phyloP scores from a whole-genome alignment of 768 basidiomycete genomes.

The Tubosaeta sp. region DNA sequence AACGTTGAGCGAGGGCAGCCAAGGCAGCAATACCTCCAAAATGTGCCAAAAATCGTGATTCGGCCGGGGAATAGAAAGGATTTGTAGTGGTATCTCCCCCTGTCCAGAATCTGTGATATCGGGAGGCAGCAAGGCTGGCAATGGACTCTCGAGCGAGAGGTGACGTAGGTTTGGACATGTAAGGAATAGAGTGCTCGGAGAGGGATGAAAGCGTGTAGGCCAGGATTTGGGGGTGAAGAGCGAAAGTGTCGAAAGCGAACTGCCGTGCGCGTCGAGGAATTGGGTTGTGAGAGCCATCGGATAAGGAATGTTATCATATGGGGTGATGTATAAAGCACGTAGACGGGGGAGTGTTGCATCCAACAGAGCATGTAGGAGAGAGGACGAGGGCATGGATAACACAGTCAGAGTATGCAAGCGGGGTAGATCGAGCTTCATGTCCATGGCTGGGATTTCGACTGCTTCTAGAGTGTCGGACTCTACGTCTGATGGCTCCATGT shows the following conservation, averaged over 20 bases:
- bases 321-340: constrained; percentile 62
- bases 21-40: constrained; percentile 52
- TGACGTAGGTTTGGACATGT: constrained; percentile 57
- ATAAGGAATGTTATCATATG: constrained; percentile 64
- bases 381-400: constrained; percentile 63
- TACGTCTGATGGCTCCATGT: constrained; percentile 50
- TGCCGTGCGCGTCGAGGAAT: constrained; percentile 60
- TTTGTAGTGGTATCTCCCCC: constrained; percentile 41
- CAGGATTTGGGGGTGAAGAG: constrained; percentile 68
- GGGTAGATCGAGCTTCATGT: constrained; percentile 47
- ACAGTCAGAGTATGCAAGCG: constrained; percentile 57
- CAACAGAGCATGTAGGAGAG: constrained; percentile 57
- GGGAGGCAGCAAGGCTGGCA: constrained; percentile 46
- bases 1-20: constrained; percentile 51
- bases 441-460: constrained; percentile 21
- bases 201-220: constrained; percentile 57
- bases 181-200: constrained; percentile 44
- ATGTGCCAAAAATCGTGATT: constrained; percentile 51
- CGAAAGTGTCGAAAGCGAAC: constrained; percentile 52
- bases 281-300: constrained; percentile 53
- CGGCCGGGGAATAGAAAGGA: constrained; percentile 76
- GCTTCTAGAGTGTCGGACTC: constrained; percentile 28
- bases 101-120: constrained; percentile 25
- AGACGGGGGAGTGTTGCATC: constrained; percentile 59
- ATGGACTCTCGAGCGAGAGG: constrained; percentile 67